These are phyloP conservation scores for Uncinocarpus reesii DNA, from an alignment of 2,329 filamentous ascomycete genomes.

Conservation along the genomic window DNA sequence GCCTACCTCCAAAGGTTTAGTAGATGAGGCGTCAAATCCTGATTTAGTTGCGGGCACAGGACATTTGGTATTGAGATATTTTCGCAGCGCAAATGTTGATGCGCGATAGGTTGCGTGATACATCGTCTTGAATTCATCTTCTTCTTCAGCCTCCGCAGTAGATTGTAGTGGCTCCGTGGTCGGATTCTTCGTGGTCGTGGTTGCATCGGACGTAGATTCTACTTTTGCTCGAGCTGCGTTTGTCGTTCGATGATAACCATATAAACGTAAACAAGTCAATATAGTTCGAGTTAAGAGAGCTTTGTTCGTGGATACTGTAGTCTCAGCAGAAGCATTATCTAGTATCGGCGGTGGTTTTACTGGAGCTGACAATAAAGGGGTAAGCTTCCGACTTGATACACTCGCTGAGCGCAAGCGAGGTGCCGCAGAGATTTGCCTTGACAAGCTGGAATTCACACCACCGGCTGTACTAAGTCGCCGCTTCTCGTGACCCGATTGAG, in stretches of 20 bases:
- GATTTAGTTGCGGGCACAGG: neutral
- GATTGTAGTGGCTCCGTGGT: neutral
- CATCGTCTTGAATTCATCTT: conserved; percentile 35
- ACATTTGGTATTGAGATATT: conserved; percentile 27
- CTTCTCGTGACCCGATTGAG: neutral
- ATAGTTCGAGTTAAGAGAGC: conserved; percentile 35
- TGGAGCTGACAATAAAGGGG: neutral
- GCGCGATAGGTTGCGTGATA: conserved; percentile 38
- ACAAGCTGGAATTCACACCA: neutral
- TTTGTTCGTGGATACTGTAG: conserved; percentile 30
- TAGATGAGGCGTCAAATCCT: neutral
- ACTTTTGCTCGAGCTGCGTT: neutral
- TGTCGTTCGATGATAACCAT: conserved; percentile 30
- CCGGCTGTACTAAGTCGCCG: neutral
- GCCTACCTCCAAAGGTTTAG: conserved; percentile 2
- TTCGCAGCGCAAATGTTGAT: conserved; percentile 34
- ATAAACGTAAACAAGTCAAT: conserved; percentile 36
- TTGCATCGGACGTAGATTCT: neutral
- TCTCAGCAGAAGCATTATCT: neutral
- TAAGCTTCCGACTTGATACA: conserved; percentile 7
- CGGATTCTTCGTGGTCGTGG: neutral
- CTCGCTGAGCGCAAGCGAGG: conserved; percentile 2
- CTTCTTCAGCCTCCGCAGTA: conserved; percentile 23
- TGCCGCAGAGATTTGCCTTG: neutral
- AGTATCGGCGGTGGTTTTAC: neutral